Percentiles rank a stretch among this genome's conserved stretches.
Evolutionary conservation across 2,329 filamentous ascomycete genomes (phyloP).

Genomic region (Apiospora rasikravindrae): DNA sequence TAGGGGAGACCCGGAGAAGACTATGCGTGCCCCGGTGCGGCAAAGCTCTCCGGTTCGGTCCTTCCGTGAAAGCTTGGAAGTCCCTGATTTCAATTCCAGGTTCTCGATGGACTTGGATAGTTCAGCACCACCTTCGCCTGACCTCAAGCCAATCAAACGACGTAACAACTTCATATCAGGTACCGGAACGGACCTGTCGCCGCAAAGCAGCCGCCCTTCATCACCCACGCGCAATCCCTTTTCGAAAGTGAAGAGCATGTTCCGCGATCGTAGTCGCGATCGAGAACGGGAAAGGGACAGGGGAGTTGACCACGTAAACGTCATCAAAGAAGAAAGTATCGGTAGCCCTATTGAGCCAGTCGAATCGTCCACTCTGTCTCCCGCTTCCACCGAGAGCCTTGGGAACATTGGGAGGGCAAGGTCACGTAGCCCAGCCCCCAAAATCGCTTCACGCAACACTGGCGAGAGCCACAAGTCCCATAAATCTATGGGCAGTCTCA

Average conservation of each 20-base stretch:
- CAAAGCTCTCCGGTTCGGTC: constrained; percentile 39
- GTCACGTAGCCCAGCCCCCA: constrained; percentile 47
- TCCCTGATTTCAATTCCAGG: constrained; percentile 45
- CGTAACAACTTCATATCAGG: constrained; percentile 59
- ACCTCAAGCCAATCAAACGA: constrained; percentile 49
- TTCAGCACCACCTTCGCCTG: constrained; percentile 58
- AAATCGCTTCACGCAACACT: constrained; percentile 41
- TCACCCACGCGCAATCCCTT: constrained; percentile 69
- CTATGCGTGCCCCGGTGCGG: constrained; percentile 25
- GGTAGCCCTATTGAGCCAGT: constrained; percentile 36
- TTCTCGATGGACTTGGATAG: constrained; percentile 51
- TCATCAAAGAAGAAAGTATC: constrained; percentile 42
- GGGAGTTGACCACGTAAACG: constrained; percentile 37
- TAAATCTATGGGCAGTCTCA: constrained; percentile 55
- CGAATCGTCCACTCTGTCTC: constrained; percentile 33
- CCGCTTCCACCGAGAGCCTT: constrained; percentile 36
- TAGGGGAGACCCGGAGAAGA: constrained; percentile 27
- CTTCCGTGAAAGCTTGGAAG: constrained; percentile 54
- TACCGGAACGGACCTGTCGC: constrained; percentile 67
- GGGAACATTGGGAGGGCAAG: constrained; percentile 36
- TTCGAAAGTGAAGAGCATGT: constrained; percentile 59
- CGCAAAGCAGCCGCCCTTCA: constrained; percentile 63
- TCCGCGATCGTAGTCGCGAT: constrained; percentile 59
- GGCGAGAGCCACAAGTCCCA: constrained; percentile 56
- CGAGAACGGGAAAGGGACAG: constrained; percentile 42